phyloP scores from a whole-genome alignment of 345 rosid species.

The Syzygium aqueum region DNA sequence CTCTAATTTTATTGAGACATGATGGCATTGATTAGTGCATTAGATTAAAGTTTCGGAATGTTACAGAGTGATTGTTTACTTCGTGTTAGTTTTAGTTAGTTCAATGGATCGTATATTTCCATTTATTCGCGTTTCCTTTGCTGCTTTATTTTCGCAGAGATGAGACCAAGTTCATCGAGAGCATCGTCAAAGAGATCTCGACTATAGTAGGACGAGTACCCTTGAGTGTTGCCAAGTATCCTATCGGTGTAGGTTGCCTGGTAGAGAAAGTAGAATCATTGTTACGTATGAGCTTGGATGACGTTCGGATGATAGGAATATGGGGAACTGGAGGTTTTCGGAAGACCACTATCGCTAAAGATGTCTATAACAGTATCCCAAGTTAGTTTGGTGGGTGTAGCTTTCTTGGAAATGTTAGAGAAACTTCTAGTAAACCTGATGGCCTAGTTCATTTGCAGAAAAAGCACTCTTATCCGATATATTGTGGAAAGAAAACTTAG shows the following conservation, averaged over 20 bases:
- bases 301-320: slow-evolving; percentile 1
- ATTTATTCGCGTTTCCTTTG: background rate
- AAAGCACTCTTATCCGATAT: slow-evolving; percentile 1
- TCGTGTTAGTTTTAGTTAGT: background rate
- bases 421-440: background rate
- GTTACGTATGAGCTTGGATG: background rate
- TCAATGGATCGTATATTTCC: background rate
- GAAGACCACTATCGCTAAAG: slow-evolving; percentile 17
- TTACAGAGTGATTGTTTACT: background rate
- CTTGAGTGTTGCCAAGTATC: background rate
- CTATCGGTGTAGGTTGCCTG: slow-evolving; percentile 1
- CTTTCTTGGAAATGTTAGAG: slow-evolving; percentile 27
- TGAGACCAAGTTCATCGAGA: background rate
- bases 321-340: slow-evolving; percentile 3
- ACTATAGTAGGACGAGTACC: background rate
- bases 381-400: slow-evolving; percentile 13
- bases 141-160: background rate
- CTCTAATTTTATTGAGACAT: background rate
- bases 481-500: background rate
- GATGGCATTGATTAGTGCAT: background rate
- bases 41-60: background rate
- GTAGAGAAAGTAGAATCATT: background rate
- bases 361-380: slow-evolving; percentile 6
- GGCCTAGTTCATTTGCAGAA: background rate
- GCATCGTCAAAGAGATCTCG: background rate